Percentiles rank a stretch among this genome's conserved stretches.
phyloP scores from a whole-genome alignment of 2,329 filamentous ascomycete species.

The Fusarium sp. region DNA sequence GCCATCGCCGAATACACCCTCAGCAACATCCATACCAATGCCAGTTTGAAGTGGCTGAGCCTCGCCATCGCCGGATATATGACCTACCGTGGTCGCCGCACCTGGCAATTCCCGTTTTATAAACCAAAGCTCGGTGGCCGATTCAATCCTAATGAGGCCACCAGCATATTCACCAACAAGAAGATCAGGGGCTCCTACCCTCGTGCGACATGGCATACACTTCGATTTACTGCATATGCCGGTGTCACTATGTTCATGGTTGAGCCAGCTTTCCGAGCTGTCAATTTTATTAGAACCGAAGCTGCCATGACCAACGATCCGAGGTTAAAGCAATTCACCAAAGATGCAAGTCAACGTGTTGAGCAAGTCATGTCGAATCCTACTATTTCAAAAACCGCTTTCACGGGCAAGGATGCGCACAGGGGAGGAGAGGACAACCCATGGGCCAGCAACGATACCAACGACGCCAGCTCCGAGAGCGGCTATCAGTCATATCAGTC shows the following conservation, averaged over 20 bases:
- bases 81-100: slow-evolving; percentile 46
- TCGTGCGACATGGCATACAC: slow-evolving; percentile 41
- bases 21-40: slow-evolving; percentile 49
- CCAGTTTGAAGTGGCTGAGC: slow-evolving; percentile 47
- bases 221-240: slow-evolving; percentile 45
- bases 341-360: slow-evolving; percentile 42
- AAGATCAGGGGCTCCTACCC: slow-evolving; percentile 45
- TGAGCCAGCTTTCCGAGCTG: slow-evolving; percentile 43
- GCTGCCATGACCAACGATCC: slow-evolving; percentile 39
- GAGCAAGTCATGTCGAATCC: slow-evolving; percentile 40
- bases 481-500: slow-evolving; percentile 1
- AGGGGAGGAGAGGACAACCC: slow-evolving; percentile 15
- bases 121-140: slow-evolving; percentile 44
- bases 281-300: slow-evolving; percentile 44
- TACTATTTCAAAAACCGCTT: slow-evolving; percentile 6
- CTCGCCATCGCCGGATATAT: slow-evolving; percentile 45
- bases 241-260: slow-evolving; percentile 45
- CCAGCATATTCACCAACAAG: slow-evolving; percentile 44
- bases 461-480: slow-evolving; percentile 1
- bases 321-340: slow-evolving; percentile 40
- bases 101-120: slow-evolving; percentile 48
- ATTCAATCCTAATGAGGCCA: slow-evolving; percentile 47
- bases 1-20: slow-evolving; percentile 52
- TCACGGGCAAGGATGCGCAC: slow-evolving; percentile 19
- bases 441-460: slow-evolving; percentile 14